Percentiles rank a stretch among this genome's conserved stretches.
phyloP scores from a whole-genome alignment of 306 rosid genomes.

The Prunus padus region DNA sequence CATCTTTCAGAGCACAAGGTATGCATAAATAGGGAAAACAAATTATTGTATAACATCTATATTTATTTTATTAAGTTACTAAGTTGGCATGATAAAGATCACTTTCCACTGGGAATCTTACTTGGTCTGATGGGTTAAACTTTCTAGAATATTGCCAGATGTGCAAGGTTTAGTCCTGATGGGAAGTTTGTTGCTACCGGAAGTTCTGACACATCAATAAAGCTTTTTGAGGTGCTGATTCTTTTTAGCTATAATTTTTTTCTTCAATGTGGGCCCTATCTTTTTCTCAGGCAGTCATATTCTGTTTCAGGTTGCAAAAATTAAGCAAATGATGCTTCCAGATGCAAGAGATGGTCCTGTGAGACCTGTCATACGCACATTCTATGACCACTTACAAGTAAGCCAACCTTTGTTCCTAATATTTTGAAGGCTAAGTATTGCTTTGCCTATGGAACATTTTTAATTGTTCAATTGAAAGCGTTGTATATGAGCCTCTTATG shows the following conservation, averaged over 20 bases:
- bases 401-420: constrained; percentile 13
- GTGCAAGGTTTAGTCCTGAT: constrained; percentile 89
- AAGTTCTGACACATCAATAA: constrained; percentile 90
- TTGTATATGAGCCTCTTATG: neutral
- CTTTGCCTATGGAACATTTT: neutral
- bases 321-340: constrained; percentile 80
- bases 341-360: constrained; percentile 82
- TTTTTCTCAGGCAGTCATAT: constrained; percentile 23
- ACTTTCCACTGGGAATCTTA: constrained; percentile 12
- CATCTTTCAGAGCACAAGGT: constrained; percentile 99
- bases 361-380: constrained; percentile 79
- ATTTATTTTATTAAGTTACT: constrained; percentile 2
- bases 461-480: neutral
- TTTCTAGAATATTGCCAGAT: constrained; percentile 92
- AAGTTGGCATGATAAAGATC: constrained; percentile 8
- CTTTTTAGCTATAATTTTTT: constrained; percentile 8
- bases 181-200: constrained; percentile 91
- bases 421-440: constrained; percentile 5
- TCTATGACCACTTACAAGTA: constrained; percentile 77
- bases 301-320: constrained; percentile 70
- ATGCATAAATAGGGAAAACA: neutral
- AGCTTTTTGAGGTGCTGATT: constrained; percentile 78
- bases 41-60: neutral
- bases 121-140: constrained; percentile 48
- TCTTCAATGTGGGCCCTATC: constrained; percentile 14